phyloP scores from a whole-genome alignment of 1,284 basidiomycete species.

The Kwoniella shivajii region DNA sequence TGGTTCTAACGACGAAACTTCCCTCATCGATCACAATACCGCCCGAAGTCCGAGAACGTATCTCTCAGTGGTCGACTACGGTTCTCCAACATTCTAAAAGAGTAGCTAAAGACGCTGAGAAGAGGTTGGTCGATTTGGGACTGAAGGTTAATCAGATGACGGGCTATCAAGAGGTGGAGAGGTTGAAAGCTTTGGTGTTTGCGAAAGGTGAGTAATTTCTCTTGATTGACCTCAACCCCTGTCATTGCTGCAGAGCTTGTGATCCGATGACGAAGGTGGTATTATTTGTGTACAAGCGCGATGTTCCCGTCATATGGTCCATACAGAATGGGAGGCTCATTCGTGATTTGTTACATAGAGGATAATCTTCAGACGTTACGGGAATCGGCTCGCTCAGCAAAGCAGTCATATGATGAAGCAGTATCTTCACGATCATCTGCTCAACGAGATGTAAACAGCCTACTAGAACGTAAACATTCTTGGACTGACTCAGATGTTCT shows the following conservation, averaged over 20 bases:
- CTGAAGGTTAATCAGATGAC: slow-evolving; percentile 78
- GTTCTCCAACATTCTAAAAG: slow-evolving; percentile 18
- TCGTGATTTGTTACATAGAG: slow-evolving; percentile 31
- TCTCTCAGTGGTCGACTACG: slow-evolving; percentile 10
- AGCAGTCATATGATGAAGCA: slow-evolving; percentile 71
- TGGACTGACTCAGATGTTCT: slow-evolving; percentile 77
- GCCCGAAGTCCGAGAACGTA: slow-evolving; percentile 12
- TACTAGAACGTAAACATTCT: slow-evolving; percentile 81
- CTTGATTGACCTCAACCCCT: background rate
- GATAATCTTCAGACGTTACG: slow-evolving; percentile 55
- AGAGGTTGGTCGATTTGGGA: slow-evolving; percentile 71
- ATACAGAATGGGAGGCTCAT: background rate
- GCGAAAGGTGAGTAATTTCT: slow-evolving; percentile 66
- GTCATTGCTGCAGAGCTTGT: too few species aligned
- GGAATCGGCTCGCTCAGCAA: slow-evolving; percentile 68
- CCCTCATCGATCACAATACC: background rate
- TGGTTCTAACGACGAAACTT: background rate
- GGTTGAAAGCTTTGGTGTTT: slow-evolving; percentile 74
- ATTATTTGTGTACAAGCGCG: background rate
- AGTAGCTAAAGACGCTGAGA: slow-evolving; percentile 32
- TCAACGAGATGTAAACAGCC: slow-evolving; percentile 85
- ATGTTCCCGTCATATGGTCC: too few species aligned
- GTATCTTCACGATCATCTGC: slow-evolving; percentile 73
- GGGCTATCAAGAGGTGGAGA: slow-evolving; percentile 87
- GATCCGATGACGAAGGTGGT: background rate